These are phyloP conservation scores for Hymenoscyphus fraxineus DNA, from an alignment of 2,329 filamentous ascomycete genomes.

Conservation along the genomic window DNA sequence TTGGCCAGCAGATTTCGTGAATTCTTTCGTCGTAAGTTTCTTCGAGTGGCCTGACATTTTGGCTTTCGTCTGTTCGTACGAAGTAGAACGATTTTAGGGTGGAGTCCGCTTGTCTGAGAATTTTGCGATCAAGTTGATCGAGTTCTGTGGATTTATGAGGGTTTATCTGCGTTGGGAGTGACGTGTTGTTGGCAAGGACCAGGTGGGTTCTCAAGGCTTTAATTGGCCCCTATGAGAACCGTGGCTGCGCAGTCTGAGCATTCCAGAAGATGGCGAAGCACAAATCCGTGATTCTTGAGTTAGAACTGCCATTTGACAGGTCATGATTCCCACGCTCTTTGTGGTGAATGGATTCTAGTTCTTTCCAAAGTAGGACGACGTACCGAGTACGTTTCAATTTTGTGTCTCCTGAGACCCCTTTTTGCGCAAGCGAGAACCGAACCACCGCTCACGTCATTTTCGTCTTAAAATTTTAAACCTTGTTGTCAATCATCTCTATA, in stretches of 20 bases:
- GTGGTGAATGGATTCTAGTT: not conserved
- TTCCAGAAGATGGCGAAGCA: too few species aligned
- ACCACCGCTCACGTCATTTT: too few species aligned
- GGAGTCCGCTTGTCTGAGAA: not conserved
- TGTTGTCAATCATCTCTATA: too few species aligned
- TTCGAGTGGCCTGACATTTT: slow-evolving; percentile 2
- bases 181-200: not conserved
- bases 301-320: not conserved
- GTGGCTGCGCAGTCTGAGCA: not conserved
- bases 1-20: slow-evolving; percentile 4
- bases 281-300: not conserved
- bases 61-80: not conserved
- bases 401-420: too few species aligned
- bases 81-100: not conserved
- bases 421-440: too few species aligned
- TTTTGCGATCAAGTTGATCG: not conserved
- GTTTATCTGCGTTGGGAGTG: not conserved
- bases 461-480: too few species aligned
- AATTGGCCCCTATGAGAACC: not conserved
- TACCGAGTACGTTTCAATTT: too few species aligned
- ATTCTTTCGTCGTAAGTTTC: slow-evolving; percentile 9
- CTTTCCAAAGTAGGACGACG: not conserved
- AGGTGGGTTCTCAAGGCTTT: not conserved
- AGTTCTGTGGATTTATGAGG: not conserved
- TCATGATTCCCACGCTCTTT: not conserved